These are phyloP conservation scores for Lineolata rhizophorae DNA, from an alignment of 495 filamentous ascomycete species.

Conservation along the genomic window DNA sequence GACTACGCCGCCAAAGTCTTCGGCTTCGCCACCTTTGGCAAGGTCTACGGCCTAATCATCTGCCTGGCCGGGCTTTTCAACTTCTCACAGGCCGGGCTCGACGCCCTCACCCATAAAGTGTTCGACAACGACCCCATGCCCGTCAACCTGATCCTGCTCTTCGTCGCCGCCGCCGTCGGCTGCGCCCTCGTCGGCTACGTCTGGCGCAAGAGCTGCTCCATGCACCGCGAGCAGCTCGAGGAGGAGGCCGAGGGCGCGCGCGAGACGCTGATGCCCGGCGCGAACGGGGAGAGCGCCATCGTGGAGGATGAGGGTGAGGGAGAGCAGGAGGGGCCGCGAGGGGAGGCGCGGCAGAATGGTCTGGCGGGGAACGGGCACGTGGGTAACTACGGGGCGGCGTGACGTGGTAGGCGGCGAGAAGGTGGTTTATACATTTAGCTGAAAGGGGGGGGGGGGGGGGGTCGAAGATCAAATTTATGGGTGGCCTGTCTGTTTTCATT, in stretches of 20 bases:
- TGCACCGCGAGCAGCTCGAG: slow-evolving; percentile 14
- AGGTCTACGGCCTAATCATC: slow-evolving; percentile 87
- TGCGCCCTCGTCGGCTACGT: slow-evolving; percentile 17
- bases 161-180: slow-evolving; percentile 28
- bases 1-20: slow-evolving; percentile 94
- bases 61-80: slow-evolving; percentile 73
- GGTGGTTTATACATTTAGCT: too few species aligned
- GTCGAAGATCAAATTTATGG: too few species aligned
- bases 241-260: slow-evolving; percentile 18
- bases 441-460: too few species aligned
- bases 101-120: slow-evolving; percentile 50
- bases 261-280: slow-evolving; percentile 17
- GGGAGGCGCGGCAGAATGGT: too few species aligned
- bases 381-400: too few species aligned
- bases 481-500: too few species aligned
- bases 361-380: too few species aligned
- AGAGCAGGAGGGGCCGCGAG: too few species aligned
- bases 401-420: too few species aligned
- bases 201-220: slow-evolving; percentile 12
- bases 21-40: slow-evolving; percentile 85
- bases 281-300: slow-evolving; percentile 2
- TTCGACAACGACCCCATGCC: slow-evolving; percentile 56
- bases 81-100: slow-evolving; percentile 65
- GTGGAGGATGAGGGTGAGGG: slow-evolving; percentile 5
- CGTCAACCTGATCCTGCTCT: slow-evolving; percentile 50